Percentiles rank a stretch among this genome's conserved stretches.
Evolutionary conservation across 257 asterid species (phyloP).

Genomic region (Fraxinus anomala): DNA sequence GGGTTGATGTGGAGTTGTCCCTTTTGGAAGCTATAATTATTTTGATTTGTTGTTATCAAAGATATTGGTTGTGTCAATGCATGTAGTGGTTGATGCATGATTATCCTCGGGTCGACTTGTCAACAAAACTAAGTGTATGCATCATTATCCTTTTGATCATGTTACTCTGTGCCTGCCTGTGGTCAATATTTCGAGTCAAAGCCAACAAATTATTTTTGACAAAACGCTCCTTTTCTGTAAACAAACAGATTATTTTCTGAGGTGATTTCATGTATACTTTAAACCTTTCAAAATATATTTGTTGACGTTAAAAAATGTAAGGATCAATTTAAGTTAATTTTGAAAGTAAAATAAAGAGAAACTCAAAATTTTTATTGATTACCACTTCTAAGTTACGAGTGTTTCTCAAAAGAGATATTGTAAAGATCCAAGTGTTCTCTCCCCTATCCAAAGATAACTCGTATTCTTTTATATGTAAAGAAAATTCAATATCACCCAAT

Average conservation of each 20-base stretch:
- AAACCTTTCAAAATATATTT: conserved; percentile 32
- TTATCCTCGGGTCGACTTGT: conserved; percentile 20
- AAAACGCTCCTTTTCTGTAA: background rate
- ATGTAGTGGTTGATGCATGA: conserved; percentile 45
- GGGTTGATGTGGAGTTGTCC: background rate
- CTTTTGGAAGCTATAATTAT: background rate
- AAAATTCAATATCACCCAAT: no score
- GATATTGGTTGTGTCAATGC: conserved; percentile 40
- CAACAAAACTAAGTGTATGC: background rate
- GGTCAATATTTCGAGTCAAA: background rate
- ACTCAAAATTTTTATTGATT: no score
- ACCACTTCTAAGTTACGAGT: no score
- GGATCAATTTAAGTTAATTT: no score
- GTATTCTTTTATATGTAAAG: no score
- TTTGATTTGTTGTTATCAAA: conserved; percentile 22
- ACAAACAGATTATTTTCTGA: background rate
- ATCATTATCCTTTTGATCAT: background rate
- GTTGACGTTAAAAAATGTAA: background rate
- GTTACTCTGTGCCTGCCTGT: background rate
- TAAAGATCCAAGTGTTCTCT: no score
- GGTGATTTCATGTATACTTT: conserved; percentile 19
- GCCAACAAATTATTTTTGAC: no score
- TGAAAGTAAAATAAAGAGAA: no score
- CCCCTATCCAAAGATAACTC: no score
- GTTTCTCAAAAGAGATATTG: no score